Evolutionary conservation across 805 yeast species (phyloP), one percentile per base, ranked within the genome.

Genomic region (Brettanomyces sp.): DNA sequence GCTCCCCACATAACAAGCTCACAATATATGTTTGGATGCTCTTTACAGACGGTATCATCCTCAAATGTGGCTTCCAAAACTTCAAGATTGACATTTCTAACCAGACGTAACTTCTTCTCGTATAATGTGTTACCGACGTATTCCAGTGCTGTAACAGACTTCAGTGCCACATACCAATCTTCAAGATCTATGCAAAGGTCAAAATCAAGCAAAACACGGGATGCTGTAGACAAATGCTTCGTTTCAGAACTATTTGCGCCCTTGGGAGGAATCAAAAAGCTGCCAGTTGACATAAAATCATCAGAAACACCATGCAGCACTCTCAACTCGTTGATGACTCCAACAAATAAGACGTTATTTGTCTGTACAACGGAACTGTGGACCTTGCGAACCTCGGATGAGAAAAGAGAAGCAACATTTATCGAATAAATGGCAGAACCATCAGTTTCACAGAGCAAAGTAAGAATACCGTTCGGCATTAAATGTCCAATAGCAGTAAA

Each of bases 1-100:
- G 77, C 70, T 18, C 77, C 80, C 83, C 93, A 84, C 59, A 86
- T 70, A 14, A 73, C 66, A 3, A 89, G 68, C 54, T 88, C 96
- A 2, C 85, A 78, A 56, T 85, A 90, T 1, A 81, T 54, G 49
- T 52, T 56, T 13, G 18, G 38, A 6, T 13, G 9, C 5, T 6
- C 14, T 13, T 38, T 18, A 8, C 24, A 14, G n/a, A 38, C 3
- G 30, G 44, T 12, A 11, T 9, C 22, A 2, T 43, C 34, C 3
- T 46, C 48, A 49, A 82, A 72, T 39, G 72, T 72, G 1, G 87
- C 88, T 52, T 85, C 93, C 18, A 85, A 61, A 8, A 85, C 74
- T 49, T 79, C 82, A 12, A 85, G 59, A 3, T 68, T 60, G 28
- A 79, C 70, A 39, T 69, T 67, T 51, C 79, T 79, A 0, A 81